phyloP scores from a whole-genome alignment of 495 filamentous ascomycete species.

The Penicillium daleae region DNA sequence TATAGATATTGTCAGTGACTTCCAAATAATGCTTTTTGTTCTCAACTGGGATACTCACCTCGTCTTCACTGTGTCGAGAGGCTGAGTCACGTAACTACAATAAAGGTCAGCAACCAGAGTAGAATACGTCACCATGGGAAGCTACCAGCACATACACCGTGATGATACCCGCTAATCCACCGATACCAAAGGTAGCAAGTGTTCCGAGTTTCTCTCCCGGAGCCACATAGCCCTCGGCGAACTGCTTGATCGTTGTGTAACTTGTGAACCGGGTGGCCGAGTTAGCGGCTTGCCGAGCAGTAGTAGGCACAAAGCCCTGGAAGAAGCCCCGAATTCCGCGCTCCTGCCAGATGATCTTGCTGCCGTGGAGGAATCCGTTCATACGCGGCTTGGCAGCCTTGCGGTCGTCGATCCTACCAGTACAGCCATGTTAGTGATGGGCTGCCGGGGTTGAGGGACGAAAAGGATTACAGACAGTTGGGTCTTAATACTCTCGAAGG shows the following conservation, averaged over 20 bases:
- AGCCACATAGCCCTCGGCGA: slow-evolving; percentile 88
- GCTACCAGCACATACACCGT: slow-evolving; percentile 71
- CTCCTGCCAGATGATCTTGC: slow-evolving; percentile 82
- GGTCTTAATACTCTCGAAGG: slow-evolving; percentile 98
- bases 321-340: slow-evolving; percentile 91
- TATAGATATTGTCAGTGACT: slow-evolving; percentile 31
- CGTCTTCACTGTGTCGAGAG: slow-evolving; percentile 94
- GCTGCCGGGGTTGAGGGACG: neutral
- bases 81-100: slow-evolving; percentile 71
- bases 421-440: slow-evolving; percentile 1
- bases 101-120: neutral
- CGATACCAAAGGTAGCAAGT: slow-evolving; percentile 87
- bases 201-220: slow-evolving; percentile 94
- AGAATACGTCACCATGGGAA: neutral
- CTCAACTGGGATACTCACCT: slow-evolving; percentile 45
- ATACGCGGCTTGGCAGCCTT: slow-evolving; percentile 86
- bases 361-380: slow-evolving; percentile 90
- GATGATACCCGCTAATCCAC: slow-evolving; percentile 85
- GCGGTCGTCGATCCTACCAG: slow-evolving; percentile 83
- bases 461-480: slow-evolving; percentile 61
- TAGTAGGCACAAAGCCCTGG: slow-evolving; percentile 94
- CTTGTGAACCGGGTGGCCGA: slow-evolving; percentile 86
- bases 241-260: slow-evolving; percentile 87
- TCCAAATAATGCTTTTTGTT: neutral
- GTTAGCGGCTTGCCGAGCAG: slow-evolving; percentile 92